Conservation (phyloP, 2,329 filamentous ascomycete species). For the Tolypocladium ovalisporum region DNA sequence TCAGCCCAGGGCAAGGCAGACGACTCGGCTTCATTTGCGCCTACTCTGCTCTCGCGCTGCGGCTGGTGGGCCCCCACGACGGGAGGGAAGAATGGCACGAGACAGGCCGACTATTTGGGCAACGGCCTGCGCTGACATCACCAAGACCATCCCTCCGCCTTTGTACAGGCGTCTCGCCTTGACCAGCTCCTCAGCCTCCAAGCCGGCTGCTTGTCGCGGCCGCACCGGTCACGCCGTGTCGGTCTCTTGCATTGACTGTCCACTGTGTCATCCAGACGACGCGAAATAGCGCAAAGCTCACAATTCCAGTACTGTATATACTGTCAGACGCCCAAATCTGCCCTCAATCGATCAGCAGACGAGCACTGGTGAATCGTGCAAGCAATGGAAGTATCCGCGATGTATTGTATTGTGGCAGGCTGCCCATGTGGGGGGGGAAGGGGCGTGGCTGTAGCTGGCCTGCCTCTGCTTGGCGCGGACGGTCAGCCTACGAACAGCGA, state of each 20-base stretch:
- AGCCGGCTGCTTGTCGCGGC: no score
- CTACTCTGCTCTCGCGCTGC: not conserved
- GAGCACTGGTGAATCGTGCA: not conserved
- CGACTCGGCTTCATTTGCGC: not conserved
- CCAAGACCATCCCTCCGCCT: not conserved
- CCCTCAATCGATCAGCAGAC: not conserved
- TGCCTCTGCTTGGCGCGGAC: not conserved
- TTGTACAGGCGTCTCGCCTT: not conserved
- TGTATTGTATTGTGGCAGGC: not conserved
- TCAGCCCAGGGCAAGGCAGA: not conserved
- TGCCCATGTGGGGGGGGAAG: not conserved
- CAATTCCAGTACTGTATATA: not conserved
- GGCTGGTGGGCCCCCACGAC: not conserved
- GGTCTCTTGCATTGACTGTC: not conserved
- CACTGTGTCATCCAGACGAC: no score
- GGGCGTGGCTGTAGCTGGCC: not conserved
- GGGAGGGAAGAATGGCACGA: slow-evolving; percentile 1
- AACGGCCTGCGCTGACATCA: not conserved
- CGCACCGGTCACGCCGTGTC: no score
- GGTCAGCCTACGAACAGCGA: slow-evolving; percentile 1
- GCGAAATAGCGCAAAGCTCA: not conserved
- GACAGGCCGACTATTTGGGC: not conserved
- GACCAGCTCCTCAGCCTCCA: not conserved
- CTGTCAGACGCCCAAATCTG: not conserved
- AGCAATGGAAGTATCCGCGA: not conserved